Conservation (phyloP, 352 stramenopile genomes). For the Globisporangium carolinianum region DNA sequence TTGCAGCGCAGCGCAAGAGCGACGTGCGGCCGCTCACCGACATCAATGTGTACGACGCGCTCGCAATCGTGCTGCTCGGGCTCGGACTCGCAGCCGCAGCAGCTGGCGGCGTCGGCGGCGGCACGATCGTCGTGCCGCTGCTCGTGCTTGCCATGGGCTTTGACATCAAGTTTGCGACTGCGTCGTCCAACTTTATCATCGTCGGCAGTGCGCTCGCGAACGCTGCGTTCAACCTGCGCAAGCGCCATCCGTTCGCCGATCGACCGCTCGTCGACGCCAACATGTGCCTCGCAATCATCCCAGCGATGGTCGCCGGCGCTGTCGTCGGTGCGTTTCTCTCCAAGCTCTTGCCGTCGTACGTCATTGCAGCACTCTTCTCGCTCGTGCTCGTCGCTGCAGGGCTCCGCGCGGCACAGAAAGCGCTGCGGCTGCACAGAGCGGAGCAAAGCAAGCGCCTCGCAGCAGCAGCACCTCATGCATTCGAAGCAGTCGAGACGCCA, state of each 20-base stretch:
- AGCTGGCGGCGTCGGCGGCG: slow-evolving; percentile 41
- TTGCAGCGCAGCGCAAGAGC: slow-evolving; percentile 5
- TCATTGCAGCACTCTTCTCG: slow-evolving; percentile 49
- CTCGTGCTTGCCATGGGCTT: slow-evolving; percentile 62
- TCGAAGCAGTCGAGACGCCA: slow-evolving; percentile 9
- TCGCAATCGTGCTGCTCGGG: slow-evolving; percentile 43
- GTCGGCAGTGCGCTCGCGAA: slow-evolving; percentile 55
- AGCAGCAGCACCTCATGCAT: neutral
- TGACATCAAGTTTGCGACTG: slow-evolving; percentile 58
- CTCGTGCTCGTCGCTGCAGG: slow-evolving; percentile 29
- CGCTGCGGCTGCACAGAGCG: slow-evolving; percentile 23
- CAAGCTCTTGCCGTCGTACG: slow-evolving; percentile 53
- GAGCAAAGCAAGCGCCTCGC: slow-evolving; percentile 17
- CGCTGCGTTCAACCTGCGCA: slow-evolving; percentile 52
- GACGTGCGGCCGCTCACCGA: slow-evolving; percentile 23
- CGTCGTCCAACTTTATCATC: slow-evolving; percentile 55
- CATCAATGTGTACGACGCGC: slow-evolving; percentile 29
- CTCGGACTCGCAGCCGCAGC: slow-evolving; percentile 37
- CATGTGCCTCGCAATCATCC: slow-evolving; percentile 51
- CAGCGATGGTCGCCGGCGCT: slow-evolving; percentile 45
- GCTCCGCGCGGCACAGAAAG: slow-evolving; percentile 24
- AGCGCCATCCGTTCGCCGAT: slow-evolving; percentile 43
- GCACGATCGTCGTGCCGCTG: slow-evolving; percentile 44
- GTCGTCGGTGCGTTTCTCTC: slow-evolving; percentile 48
- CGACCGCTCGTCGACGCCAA: slow-evolving; percentile 54